These are phyloP conservation scores for Citrus sp. DNA, from an alignment of 345 rosid genomes.

Conservation along the genomic window DNA sequence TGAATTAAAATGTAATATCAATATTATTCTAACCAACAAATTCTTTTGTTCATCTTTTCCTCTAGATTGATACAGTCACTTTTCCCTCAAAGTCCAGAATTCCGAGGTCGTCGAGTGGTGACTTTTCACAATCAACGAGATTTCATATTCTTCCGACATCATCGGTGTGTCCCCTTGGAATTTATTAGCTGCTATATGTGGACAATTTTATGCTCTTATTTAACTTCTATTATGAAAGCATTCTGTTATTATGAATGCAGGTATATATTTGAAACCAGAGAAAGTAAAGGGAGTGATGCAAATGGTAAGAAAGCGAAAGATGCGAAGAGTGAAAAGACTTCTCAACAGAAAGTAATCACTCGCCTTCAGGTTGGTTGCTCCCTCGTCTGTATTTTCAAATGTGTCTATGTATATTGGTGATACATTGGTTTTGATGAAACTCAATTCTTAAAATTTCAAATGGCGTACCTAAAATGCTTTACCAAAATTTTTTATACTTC, in stretches of 20 bases:
- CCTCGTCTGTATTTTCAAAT: neutral
- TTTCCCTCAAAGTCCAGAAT: constrained; percentile 80
- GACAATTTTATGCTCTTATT: neutral
- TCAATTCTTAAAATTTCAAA: neutral
- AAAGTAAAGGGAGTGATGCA: constrained; percentile 43
- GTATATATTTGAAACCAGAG: constrained; percentile 81
- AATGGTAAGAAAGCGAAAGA: constrained; percentile 46
- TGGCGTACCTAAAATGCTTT: neutral
- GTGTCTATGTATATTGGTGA: neutral
- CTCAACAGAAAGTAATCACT: constrained; percentile 55
- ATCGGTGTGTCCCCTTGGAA: constrained; percentile 45
- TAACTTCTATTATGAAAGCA: neutral
- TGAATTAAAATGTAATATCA: neutral
- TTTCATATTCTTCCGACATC: constrained; percentile 91
- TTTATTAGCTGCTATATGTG: neutral
- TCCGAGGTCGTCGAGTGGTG: constrained; percentile 84
- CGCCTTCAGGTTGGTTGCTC: constrained; percentile 71
- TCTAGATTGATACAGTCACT: constrained; percentile 73
- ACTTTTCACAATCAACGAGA: constrained; percentile 98
- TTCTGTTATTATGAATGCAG: constrained; percentile 23
- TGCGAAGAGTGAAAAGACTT: constrained; percentile 33
- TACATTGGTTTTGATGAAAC: neutral
- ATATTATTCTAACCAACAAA: neutral
- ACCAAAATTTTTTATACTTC: neutral
- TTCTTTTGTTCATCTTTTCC: constrained; percentile 6